Evolutionary conservation across 1,139 yeast species (phyloP), one percentile per base, ranked within the genome.

Genomic region (Martiniozyma asiatica): DNA sequence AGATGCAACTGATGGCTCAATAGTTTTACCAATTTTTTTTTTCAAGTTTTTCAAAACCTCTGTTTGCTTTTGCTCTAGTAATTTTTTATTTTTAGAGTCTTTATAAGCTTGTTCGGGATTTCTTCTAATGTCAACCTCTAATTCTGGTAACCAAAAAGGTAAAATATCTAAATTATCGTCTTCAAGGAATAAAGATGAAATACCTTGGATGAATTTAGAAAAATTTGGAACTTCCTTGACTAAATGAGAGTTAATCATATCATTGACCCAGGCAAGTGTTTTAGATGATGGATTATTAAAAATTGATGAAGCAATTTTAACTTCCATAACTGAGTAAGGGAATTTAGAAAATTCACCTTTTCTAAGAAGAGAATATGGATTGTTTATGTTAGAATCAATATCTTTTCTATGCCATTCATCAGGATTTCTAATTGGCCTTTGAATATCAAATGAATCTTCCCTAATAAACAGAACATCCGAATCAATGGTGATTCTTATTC

Each of bases 141-240:
- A 62, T 40, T 87, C 96, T 39, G 92, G 84, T 44, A 84, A 66
- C 98, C 98, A 89, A 54, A 84, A 80, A 32, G 98, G 98, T 41
- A 89, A 63, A 40, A 78, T 74, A 48, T 85, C 95, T 48, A 89
- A 66, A 45, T 80, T 77, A 47, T 87, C 96, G 50, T 82, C 93
- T 52, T 87, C 97, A 35, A 84, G 69, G 51, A 77, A 89, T 39
- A 89, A 65, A 3, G 84, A 66, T 6, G 96, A 87, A 40, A 85
- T 73, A 56, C 95, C 96, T 53, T 85, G 97, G 41, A 85, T 68
- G 48, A 80, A 85, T 57, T 84, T 80, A 30, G 94, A 79, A 47
- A 85, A 85, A 50, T 81, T 79, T 31, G 95, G 95, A 39, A 85
- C 82, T 52, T 82, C 94, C 50, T 81, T 82, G 31, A 84, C 92